Conservation (phyloP, 371 early-diverging fungal genomes). For the Mucor piriformis region DNA sequence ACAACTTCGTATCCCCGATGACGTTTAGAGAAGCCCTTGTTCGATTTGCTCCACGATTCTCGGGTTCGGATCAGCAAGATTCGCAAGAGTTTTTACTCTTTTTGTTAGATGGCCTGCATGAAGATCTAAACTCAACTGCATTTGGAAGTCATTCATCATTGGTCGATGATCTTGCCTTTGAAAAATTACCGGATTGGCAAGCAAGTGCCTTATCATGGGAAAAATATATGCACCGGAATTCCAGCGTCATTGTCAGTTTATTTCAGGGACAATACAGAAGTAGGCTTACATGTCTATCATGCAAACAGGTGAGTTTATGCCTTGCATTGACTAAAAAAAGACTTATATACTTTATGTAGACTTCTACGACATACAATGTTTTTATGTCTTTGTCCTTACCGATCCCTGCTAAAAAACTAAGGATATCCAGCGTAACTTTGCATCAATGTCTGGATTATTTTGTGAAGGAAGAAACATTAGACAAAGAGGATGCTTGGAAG, state of each 20-base stretch:
- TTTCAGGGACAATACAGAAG: constrained; percentile 90
- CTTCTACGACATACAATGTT: constrained; percentile 88
- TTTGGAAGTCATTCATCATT: constrained; percentile 11
- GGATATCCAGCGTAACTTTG: constrained; percentile 54
- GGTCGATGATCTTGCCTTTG: constrained; percentile 46
- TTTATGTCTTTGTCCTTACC: constrained; percentile 94
- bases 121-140: constrained; percentile 60
- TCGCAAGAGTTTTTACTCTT: constrained; percentile 74
- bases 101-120: constrained; percentile 76
- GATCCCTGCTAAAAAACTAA: constrained; percentile 66
- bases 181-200: constrained; percentile 46
- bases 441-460: constrained; percentile 86
- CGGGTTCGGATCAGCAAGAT: constrained; percentile 70
- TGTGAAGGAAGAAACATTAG: constrained; percentile 82
- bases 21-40: constrained; percentile 53
- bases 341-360: constrained; percentile 43
- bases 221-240: constrained; percentile 72
- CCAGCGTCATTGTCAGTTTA: constrained; percentile 85
- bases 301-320: constrained; percentile 65
- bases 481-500: constrained; percentile 88
- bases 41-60: constrained; percentile 60
- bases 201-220: constrained; percentile 77
- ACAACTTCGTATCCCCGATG: constrained; percentile 54
- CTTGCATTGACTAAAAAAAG: constrained; percentile 66
- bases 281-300: constrained; percentile 78